Evolutionary conservation across 2,329 filamentous ascomycete species (phyloP).

Genomic region (Aureobasidium subglaciale): DNA sequence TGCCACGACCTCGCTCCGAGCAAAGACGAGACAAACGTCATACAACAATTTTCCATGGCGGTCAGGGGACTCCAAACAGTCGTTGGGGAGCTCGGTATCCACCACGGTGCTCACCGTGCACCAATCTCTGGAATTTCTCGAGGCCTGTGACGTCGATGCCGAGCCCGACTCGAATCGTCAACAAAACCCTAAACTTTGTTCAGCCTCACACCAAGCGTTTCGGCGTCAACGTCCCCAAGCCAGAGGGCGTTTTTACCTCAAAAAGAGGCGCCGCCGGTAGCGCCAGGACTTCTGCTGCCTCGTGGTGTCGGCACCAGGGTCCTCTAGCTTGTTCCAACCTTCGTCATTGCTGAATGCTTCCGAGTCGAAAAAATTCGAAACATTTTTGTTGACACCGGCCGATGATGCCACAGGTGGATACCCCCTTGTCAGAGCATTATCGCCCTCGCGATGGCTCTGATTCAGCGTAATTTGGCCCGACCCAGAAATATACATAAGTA

Average conservation of each 20-base stretch:
- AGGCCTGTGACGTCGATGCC: conserved; percentile 6
- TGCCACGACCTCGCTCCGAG: conserved; percentile 13
- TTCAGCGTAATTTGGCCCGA: conserved; percentile 10
- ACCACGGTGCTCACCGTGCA: conserved; percentile 12
- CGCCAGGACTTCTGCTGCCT: conserved; percentile 8
- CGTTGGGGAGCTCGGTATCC: conserved; percentile 11
- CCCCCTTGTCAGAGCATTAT: conserved; percentile 11
- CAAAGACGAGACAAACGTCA: conserved; percentile 11
- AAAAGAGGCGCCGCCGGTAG: neutral
- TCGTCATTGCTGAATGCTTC: conserved; percentile 13
- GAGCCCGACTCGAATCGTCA: conserved; percentile 2
- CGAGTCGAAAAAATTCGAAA: conserved; percentile 11
- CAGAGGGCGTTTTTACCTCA: conserved; percentile 11
- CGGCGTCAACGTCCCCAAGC: conserved; percentile 7
- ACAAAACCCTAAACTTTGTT: conserved; percentile 8
- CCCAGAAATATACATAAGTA: conserved; percentile 14
- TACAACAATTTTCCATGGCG: conserved; percentile 12
- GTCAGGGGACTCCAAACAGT: conserved; percentile 12
- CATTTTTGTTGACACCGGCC: conserved; percentile 15
- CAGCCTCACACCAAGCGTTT: conserved; percentile 12
- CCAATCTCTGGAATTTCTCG: conserved; percentile 5
- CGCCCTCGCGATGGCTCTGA: conserved; percentile 9
- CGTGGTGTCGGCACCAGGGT: conserved; percentile 12
- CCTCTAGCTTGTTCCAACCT: conserved; percentile 12
- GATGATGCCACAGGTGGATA: conserved; percentile 16